phyloP scores from a whole-genome alignment of 805 yeast genomes.

The Ogataea glucozyma region DNA sequence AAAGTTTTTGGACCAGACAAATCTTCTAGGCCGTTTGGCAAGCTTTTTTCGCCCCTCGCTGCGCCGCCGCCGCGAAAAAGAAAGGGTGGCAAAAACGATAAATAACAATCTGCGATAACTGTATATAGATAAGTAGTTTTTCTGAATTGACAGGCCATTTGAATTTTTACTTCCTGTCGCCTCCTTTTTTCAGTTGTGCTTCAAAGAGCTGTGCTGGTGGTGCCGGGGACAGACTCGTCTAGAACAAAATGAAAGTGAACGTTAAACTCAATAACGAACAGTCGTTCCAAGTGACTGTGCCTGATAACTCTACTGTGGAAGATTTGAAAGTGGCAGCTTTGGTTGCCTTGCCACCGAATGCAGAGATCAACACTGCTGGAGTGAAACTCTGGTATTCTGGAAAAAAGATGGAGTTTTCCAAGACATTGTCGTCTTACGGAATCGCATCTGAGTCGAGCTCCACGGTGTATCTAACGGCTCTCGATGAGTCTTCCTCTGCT shows the following conservation, averaged over 20 bases:
- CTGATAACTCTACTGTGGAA: conserved; percentile 52
- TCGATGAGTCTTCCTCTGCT: conserved; percentile 25
- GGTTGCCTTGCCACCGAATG: conserved; percentile 37
- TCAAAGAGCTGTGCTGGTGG: background rate
- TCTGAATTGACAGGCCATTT: background rate
- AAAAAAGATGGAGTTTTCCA: conserved; percentile 32
- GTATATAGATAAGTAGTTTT: conserved; percentile 4
- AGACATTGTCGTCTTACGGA: conserved; percentile 29
- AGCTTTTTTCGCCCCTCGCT: background rate
- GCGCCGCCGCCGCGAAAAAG: conserved; percentile 14
- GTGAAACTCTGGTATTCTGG: conserved; percentile 37
- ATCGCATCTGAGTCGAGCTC: conserved; percentile 30
- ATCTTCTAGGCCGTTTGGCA: background rate
- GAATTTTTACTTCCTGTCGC: background rate
- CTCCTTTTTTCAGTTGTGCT: background rate
- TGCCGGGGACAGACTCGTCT: background rate
- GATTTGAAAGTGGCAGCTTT: conserved; percentile 49
- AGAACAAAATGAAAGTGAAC: conserved; percentile 45
- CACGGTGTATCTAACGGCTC: conserved; percentile 33
- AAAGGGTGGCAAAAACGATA: conserved; percentile 20
- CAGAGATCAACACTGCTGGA: conserved; percentile 13
- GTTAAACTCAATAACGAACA: conserved; percentile 39
- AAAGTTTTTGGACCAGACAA: background rate
- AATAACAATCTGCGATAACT: conserved; percentile 7
- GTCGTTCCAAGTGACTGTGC: conserved; percentile 46